Evolutionary conservation across 139 green algal genomes (phyloP).

Genomic region (Chlorella sp.): DNA sequence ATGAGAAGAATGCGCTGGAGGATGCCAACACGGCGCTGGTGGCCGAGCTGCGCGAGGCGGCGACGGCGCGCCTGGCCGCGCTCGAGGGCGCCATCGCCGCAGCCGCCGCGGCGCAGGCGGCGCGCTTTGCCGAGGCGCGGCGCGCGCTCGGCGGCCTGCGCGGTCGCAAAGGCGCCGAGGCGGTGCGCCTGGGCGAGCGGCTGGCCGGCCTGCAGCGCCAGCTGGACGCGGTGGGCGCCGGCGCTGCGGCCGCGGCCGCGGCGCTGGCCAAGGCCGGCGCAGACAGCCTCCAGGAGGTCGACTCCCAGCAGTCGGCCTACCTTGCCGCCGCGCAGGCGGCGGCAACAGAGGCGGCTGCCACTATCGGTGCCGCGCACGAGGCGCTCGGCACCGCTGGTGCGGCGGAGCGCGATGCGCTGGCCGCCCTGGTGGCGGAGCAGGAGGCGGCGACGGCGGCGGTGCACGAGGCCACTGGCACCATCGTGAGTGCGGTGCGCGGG

Average conservation of each 20-base stretch:
- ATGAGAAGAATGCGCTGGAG: slow-evolving; percentile 43
- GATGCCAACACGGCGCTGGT: slow-evolving; percentile 37
- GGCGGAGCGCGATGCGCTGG: slow-evolving; percentile 36
- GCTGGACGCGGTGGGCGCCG: slow-evolving; percentile 22
- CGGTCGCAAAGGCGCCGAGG: slow-evolving; percentile 17
- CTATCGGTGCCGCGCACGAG: slow-evolving; percentile 20
- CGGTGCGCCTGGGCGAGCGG: not conserved
- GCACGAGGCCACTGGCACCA: not conserved
- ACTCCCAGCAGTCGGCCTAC: slow-evolving; percentile 9
- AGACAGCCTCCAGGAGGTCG: slow-evolving; percentile 23
- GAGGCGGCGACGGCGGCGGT: slow-evolving; percentile 8
- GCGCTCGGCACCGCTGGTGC: slow-evolving; percentile 7
- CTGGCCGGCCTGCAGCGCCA: slow-evolving; percentile 39
- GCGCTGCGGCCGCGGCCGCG: slow-evolving; percentile 3
- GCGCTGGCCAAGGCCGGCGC: slow-evolving; percentile 32
- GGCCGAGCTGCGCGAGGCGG: slow-evolving; percentile 19
- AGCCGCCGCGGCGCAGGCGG: slow-evolving; percentile 23
- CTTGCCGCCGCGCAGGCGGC: slow-evolving; percentile 16
- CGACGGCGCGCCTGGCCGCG: slow-evolving; percentile 14
- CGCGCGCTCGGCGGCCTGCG: slow-evolving; percentile 6
- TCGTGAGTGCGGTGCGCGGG: slow-evolving; percentile 18
- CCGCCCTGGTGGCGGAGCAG: slow-evolving; percentile 12
- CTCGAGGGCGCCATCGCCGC: slow-evolving; percentile 34
- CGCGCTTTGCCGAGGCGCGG: slow-evolving; percentile 26
- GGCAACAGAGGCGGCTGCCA: slow-evolving; percentile 12